phyloP scores from a whole-genome alignment of 176 grass and related monocot genomes.

The Bromus sterilis region DNA sequence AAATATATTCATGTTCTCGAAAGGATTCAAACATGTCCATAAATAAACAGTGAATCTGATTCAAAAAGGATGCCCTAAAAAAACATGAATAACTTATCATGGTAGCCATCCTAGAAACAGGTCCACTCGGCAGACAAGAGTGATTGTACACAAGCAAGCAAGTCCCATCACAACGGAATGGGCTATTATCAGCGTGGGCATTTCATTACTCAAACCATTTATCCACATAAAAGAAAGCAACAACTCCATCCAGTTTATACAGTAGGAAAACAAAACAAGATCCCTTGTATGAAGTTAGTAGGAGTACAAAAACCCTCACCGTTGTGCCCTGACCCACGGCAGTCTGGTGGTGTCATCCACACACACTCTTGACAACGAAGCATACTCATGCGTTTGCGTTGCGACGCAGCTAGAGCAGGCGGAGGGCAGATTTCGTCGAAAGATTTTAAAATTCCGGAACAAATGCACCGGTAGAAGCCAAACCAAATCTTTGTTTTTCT shows the following conservation, averaged over 20 bases:
- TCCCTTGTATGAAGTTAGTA: not conserved
- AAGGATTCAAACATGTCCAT: too few species aligned
- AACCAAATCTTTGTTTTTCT: slow-evolving; percentile 48
- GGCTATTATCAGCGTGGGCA: too few species aligned
- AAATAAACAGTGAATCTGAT: too few species aligned
- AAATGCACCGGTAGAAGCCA: slow-evolving; percentile 19
- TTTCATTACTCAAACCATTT: not conserved
- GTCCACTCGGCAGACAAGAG: not conserved
- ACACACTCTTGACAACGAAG: slow-evolving; percentile 9
- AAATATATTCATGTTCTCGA: too few species aligned
- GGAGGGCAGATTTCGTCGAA: not conserved
- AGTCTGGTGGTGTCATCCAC: not conserved
- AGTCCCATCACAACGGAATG: not conserved
- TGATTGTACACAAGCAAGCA: too few species aligned
- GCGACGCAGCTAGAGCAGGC: not conserved
- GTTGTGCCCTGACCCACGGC: not conserved
- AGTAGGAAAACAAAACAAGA: not conserved
- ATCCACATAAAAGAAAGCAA: not conserved
- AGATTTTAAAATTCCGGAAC: not conserved
- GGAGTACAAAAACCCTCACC: not conserved
- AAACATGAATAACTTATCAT: not conserved
- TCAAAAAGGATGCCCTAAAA: too few species aligned
- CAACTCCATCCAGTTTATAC: not conserved
- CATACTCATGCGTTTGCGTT: not conserved
- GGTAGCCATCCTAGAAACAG: not conserved